Conservation (phyloP, 768 basidiomycete species). For the Rhizopogon vulgaris region DNA sequence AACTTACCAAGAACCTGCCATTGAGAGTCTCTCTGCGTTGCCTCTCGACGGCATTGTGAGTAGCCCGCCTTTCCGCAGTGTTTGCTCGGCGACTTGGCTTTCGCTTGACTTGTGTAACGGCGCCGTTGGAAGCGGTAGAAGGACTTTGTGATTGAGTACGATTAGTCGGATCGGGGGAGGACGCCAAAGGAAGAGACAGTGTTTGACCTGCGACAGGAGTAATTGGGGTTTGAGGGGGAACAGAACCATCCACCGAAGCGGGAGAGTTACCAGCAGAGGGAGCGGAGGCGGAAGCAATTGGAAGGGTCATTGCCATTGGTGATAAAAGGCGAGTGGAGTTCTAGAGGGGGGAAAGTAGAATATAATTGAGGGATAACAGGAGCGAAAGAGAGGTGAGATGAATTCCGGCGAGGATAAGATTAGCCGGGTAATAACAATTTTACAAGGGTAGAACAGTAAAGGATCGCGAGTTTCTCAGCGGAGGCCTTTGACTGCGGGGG, state of each 20-base stretch:
- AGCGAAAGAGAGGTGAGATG: conserved; percentile 4
- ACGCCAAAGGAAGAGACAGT: conserved; percentile 27
- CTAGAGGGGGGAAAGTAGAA: conserved; percentile 10
- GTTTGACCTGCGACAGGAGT: conserved; percentile 32
- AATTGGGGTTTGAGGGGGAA: conserved; percentile 43
- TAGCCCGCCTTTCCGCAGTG: conserved; percentile 92
- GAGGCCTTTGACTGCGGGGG: conserved; percentile 24
- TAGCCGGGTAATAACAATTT: conserved; percentile 15
- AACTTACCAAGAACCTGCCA: conserved; percentile 76
- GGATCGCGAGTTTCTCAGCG: conserved; percentile 45
- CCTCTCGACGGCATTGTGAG: conserved; percentile 96
- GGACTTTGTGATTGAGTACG: conserved; percentile 18
- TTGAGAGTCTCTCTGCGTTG: conserved; percentile 91
- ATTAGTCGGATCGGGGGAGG: conserved; percentile 18
- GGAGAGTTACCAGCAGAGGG: conserved; percentile 34
- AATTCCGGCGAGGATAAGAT: conserved; percentile 4
- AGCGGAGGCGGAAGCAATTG: conserved; percentile 33
- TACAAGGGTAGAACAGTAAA: conserved; percentile 19
- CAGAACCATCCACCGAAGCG: conserved; percentile 36
- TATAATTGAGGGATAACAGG: conserved; percentile 7
- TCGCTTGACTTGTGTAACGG: conserved; percentile 50
- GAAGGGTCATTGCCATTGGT: conserved; percentile 33
- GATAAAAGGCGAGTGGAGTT: conserved; percentile 6
- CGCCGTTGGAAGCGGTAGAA: conserved; percentile 13
- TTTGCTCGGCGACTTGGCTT: conserved; percentile 88